These are phyloP conservation scores for Xylariaceae sp. DNA, from an alignment of 2,329 filamentous ascomycete genomes.

Conservation along the genomic window DNA sequence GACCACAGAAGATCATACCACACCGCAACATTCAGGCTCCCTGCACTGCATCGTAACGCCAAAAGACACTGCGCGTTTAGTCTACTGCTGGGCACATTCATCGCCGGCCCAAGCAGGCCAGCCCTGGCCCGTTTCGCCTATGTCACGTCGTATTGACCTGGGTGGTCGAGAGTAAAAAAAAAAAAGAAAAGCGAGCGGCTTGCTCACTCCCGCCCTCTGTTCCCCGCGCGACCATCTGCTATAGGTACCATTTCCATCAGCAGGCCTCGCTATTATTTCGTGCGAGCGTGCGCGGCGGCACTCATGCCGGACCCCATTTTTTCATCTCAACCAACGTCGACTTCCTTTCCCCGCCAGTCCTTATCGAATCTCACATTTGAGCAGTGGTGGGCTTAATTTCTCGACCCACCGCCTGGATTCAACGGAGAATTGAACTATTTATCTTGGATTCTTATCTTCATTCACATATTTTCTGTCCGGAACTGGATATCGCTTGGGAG, in stretches of 20 bases:
- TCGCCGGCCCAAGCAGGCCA: constrained; percentile 13
- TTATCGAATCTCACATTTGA: background rate
- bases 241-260: constrained; percentile 14
- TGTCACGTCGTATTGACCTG: constrained; percentile 28
- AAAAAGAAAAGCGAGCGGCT: constrained; percentile 26
- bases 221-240: constrained; percentile 24
- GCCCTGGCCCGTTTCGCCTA: constrained; percentile 17
- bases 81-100: constrained; percentile 16
- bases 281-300: constrained; percentile 12
- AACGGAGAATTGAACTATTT: too few relatives aligned
- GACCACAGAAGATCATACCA: constrained; percentile 13
- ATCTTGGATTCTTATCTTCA: too few relatives aligned
- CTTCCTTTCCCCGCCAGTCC: constrained; percentile 4
- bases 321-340: constrained; percentile 16
- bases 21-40: constrained; percentile 16
- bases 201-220: constrained; percentile 26
- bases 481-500: too few relatives aligned
- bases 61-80: too few relatives aligned
- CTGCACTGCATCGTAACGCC: constrained; percentile 15
- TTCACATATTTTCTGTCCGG: too few relatives aligned
- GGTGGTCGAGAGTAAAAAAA: constrained; percentile 19
- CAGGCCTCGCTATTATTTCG: constrained; percentile 11
- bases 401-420: too few relatives aligned
- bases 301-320: constrained; percentile 16
- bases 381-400: too few relatives aligned